A percentile compares a stretch with the other conserved stretches of the same genome.
Evolutionary conservation across 768 basidiomycete species (phyloP).

Genomic region (Amanita rubescens): DNA sequence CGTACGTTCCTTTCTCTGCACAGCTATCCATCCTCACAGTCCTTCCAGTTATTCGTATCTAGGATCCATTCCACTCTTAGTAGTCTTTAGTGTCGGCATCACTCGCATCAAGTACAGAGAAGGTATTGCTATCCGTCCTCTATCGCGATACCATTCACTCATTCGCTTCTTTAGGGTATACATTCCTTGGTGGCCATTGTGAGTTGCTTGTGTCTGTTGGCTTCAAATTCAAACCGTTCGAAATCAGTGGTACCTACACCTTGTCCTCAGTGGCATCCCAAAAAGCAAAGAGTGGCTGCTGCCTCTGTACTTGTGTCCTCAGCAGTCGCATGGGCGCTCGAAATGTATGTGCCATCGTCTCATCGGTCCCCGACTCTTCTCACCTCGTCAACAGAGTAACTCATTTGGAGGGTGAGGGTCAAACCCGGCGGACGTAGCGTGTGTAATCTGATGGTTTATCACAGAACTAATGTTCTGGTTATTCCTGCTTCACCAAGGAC

Average conservation of each 20-base stretch:
- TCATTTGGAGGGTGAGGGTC: conserved; percentile 63
- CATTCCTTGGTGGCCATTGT: neutral
- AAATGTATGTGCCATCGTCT: conserved; percentile 44
- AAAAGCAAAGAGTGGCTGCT: conserved; percentile 49
- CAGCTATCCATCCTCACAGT: conserved; percentile 11
- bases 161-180: neutral
- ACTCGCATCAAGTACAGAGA: conserved; percentile 65
- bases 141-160: neutral
- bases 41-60: conserved; percentile 66
- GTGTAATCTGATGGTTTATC: neutral
- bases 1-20: conserved; percentile 37
- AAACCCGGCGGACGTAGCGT: neutral
- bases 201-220: neutral
- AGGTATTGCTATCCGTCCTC: conserved; percentile 31
- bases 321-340: conserved; percentile 71
- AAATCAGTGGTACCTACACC: conserved; percentile 55
- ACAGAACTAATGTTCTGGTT: conserved; percentile 78
- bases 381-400: conserved; percentile 44
- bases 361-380: conserved; percentile 2
- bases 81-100: conserved; percentile 56
- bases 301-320: conserved; percentile 62
- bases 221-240: neutral
- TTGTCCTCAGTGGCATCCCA: conserved; percentile 38
- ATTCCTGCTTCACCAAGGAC: conserved; percentile 74
- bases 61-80: conserved; percentile 57